Base-by-base conservation (phyloP, 495 filamentous ascomycete species). In the Penicillium verhagenii region DNA sequence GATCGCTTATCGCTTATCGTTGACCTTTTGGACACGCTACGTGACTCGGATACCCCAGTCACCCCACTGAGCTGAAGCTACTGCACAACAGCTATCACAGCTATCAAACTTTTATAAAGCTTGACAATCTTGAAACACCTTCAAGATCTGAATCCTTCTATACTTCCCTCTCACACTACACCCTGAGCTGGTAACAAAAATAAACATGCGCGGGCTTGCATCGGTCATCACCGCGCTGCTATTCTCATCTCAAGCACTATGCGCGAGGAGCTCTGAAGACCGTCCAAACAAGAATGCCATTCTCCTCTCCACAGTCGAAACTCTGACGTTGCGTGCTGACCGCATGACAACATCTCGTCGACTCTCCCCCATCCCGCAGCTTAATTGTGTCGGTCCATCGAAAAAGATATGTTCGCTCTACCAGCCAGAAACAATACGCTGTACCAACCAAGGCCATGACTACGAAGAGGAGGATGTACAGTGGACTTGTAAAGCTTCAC, bases 401-500 rank as follows among this genome's bases (percentile, higher is more conserved):
- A 80, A 77, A 21, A 70, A 77, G 59, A 66, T 73, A 45, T 79
- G 76, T 60, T 72, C 74, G 18, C 78, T 90, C 26, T 88, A 94
- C 73, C 68, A 82, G 19, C 72, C 96, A 52, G 87, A 92, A 60
- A 73, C 86, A 6, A 88, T 98, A 86, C 90, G 90, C 53, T 98
- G 94, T 77, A 86, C 79, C 50, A 98, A 97, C 71, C 74, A 82
- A 40, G 94, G 94, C 48, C 70, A 79, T 6, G 82, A 80, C 25
- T 91, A 92, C 69, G 78, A 77, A 33, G 65, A 75, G 21, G 81
- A 89, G 65, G 84, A 92, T 71, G 75, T 96, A 31, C 83, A 93
- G 68, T 98, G 94, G 94, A 86, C 89, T 0, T 98, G 94, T 71
- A 84, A 83, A 1, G 90, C 94, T 0, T 73, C 79, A 3, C 73